Conservation (phyloP, 345 rosid species). For the Litchi chinensis region DNA sequence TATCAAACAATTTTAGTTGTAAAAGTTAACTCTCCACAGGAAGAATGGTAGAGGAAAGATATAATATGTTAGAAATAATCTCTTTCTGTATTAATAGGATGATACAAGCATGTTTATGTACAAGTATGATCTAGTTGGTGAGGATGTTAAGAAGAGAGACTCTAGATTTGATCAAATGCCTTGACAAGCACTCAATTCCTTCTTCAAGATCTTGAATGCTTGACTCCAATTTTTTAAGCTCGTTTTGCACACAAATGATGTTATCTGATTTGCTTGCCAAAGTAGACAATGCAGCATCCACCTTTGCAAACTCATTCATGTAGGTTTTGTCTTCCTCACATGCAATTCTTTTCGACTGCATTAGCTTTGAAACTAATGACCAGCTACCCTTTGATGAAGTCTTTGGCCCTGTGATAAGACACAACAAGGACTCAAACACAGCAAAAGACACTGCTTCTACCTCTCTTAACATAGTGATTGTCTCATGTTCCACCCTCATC, state of each 20-base stretch:
- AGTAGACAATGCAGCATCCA: constrained; percentile 32
- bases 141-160: constrained; percentile 49
- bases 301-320: constrained; percentile 36
- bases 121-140: constrained; percentile 17
- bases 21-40: no score
- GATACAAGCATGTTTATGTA: neutral
- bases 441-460: constrained; percentile 32
- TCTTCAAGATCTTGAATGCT: constrained; percentile 53
- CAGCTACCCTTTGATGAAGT: constrained; percentile 27
- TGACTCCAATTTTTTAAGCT: constrained; percentile 32
- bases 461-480: constrained; percentile 33
- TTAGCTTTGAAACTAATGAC: constrained; percentile 40
- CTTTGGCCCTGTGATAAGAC: constrained; percentile 41
- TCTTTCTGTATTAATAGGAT: neutral
- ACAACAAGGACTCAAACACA: constrained; percentile 39
- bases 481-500: constrained; percentile 9
- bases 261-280: constrained; percentile 17
- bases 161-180: constrained; percentile 45
- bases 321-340: constrained; percentile 25
- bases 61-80: no score
- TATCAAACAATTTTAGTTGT: no score
- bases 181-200: constrained; percentile 41
- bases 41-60: no score
- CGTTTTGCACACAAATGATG: constrained; percentile 20
- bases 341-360: constrained; percentile 29